A percentile compares a stretch with the other conserved stretches of the same genome.
These are phyloP conservation scores for Dipodascus geniculatus DNA, from an alignment of 805 yeast species.

Conservation along the genomic window DNA sequence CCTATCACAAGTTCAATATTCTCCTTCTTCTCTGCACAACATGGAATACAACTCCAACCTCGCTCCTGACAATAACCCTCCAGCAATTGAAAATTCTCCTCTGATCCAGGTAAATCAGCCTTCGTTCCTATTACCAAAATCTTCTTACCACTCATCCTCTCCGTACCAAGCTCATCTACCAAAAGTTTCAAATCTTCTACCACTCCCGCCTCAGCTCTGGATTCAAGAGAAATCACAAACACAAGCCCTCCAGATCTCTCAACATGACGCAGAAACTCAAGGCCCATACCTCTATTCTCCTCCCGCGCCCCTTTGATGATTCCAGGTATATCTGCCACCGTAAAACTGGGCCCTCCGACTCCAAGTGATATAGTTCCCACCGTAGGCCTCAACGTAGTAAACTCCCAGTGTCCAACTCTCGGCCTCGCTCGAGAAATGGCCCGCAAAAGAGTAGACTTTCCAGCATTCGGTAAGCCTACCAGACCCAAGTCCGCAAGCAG, in stretches of 20 bases:
- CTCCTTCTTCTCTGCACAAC: constrained; percentile 65
- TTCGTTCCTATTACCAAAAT: constrained; percentile 84
- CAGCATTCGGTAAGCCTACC: constrained; percentile 95
- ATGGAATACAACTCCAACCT: constrained; percentile 68
- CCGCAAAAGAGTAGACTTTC: constrained; percentile 78
- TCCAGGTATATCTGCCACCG: constrained; percentile 97
- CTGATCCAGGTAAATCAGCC: constrained; percentile 61
- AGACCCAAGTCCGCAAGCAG: constrained; percentile 86
- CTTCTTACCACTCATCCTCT: constrained; percentile 46
- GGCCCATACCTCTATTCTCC: constrained; percentile 81
- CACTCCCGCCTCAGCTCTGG: constrained; percentile 39
- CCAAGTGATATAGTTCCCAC: constrained; percentile 74
- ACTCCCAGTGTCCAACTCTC: constrained; percentile 91
- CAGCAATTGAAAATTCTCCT: constrained; percentile 37
- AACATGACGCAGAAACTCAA: constrained; percentile 82
- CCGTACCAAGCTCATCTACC: constrained; percentile 58
- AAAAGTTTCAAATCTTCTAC: constrained; percentile 48
- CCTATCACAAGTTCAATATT: constrained; percentile 59
- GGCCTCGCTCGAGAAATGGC: constrained; percentile 87
- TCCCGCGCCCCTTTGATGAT: constrained; percentile 75
- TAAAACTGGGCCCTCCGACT: constrained; percentile 44
- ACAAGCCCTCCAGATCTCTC: constrained; percentile 86
- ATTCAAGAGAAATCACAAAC: constrained; percentile 72
- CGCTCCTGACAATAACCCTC: constrained; percentile 31
- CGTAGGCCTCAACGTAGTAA: constrained; percentile 85